Percentiles rank a stretch among this genome's conserved stretches.
Conservation (phyloP, 2,329 filamentous ascomycete species). For the Fusarium mangiferae region DNA sequence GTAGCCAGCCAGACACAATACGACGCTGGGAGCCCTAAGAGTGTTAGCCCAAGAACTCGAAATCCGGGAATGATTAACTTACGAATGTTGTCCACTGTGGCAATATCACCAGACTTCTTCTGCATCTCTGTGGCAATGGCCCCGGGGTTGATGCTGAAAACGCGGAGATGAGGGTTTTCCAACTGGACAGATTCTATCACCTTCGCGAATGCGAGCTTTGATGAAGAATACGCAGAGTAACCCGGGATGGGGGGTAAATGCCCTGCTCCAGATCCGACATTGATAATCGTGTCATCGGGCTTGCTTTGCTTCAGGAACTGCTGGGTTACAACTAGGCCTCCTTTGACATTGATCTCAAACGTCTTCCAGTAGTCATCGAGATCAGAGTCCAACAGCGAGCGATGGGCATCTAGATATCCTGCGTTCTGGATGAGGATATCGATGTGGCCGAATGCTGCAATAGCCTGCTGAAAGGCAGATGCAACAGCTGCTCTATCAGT, state of each 20-base stretch:
- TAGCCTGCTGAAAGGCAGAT: background rate
- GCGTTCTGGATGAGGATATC: constrained; percentile 2
- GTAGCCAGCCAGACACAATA: constrained; percentile 5
- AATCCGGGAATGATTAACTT: fast-evolving
- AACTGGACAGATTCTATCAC: background rate
- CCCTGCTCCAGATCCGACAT: constrained; percentile 1
- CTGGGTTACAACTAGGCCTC: background rate
- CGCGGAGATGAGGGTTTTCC: background rate
- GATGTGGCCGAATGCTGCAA: background rate
- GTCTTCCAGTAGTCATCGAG: background rate
- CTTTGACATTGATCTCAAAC: constrained; percentile 3
- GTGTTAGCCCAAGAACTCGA: background rate
- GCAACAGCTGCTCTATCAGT: background rate
- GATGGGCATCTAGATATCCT: constrained; percentile 1
- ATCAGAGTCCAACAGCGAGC: background rate
- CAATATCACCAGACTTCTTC: background rate
- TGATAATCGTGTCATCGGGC: background rate
- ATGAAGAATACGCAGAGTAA: background rate
- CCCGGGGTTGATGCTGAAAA: constrained; percentile 3
- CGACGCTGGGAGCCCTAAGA: background rate
- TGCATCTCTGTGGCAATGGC: constrained; percentile 9
- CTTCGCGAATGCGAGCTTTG: constrained; percentile 5
- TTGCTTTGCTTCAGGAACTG: constrained; percentile 1
- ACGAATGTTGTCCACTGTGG: background rate
- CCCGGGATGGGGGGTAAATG: background rate